Evolutionary conservation across 805 yeast species (phyloP).

Genomic region (Pichia pseudocactophila): DNA sequence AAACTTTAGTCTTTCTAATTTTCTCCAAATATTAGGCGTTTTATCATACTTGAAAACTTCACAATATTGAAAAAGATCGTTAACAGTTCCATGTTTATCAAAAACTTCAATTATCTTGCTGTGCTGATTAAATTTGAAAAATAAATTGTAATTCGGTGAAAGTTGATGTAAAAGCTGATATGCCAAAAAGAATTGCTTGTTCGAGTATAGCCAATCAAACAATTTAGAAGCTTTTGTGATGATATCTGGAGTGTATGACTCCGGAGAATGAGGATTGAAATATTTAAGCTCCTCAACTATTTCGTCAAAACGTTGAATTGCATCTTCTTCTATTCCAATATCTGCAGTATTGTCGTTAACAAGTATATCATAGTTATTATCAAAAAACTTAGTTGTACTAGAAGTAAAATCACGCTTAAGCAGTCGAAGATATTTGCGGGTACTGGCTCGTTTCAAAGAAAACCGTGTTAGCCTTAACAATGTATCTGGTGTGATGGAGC

Average conservation of each 20-base stretch:
- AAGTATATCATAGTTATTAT: slow-evolving; percentile 19
- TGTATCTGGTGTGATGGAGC: slow-evolving; percentile 12
- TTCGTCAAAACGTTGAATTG: slow-evolving; percentile 4
- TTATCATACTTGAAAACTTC: slow-evolving; percentile 11
- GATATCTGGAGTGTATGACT: slow-evolving; percentile 8
- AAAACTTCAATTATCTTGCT: slow-evolving; percentile 13
- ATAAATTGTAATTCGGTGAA: slow-evolving; percentile 6
- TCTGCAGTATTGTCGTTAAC: slow-evolving; percentile 8
- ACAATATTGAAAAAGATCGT: slow-evolving; percentile 14
- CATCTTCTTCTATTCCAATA: slow-evolving; percentile 8
- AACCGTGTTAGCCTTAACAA: no score
- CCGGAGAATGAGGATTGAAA: slow-evolving; percentile 4
- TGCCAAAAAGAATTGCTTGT: slow-evolving; percentile 12
- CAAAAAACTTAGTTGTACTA: slow-evolving; percentile 18
- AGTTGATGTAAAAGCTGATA: slow-evolving; percentile 7
- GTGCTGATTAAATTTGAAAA: slow-evolving; percentile 12
- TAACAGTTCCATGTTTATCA: slow-evolving; percentile 17
- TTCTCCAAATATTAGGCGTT: slow-evolving; percentile 9
- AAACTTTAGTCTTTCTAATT: slow-evolving; percentile 2
- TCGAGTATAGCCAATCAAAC: slow-evolving; percentile 18
- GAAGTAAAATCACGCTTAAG: slow-evolving; percentile 17
- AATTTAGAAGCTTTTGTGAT: slow-evolving; percentile 10
- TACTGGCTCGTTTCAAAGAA: background rate
- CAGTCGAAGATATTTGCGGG: background rate
- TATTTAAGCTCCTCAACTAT: slow-evolving; percentile 3